phyloP scores from a whole-genome alignment of 2,329 filamentous ascomycete species.

The Malbranchea zuffiana region DNA sequence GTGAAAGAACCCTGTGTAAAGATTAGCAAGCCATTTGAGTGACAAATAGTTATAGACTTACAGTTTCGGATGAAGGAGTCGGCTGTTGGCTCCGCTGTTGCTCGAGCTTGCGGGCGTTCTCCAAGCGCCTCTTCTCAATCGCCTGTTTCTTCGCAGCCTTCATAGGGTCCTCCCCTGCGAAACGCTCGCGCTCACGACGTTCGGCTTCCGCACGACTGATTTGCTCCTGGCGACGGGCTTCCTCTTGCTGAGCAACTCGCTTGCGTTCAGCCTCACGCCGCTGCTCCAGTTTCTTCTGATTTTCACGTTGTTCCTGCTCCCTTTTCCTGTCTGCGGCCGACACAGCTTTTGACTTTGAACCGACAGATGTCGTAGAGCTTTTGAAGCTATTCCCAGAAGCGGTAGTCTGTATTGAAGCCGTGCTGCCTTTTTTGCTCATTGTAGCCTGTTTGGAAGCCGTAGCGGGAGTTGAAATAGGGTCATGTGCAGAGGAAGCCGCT shows the following conservation, averaged over 20 bases:
- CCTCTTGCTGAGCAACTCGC: slow-evolving; percentile 50
- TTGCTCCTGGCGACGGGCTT: slow-evolving; percentile 52
- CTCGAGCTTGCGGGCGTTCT: slow-evolving; percentile 37
- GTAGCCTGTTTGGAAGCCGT: slow-evolving; percentile 38
- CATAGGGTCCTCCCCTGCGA: slow-evolving; percentile 49
- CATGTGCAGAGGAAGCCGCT: slow-evolving; percentile 42
- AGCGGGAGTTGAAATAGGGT: slow-evolving; percentile 31
- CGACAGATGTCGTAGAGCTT: slow-evolving; percentile 50
- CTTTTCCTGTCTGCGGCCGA: slow-evolving; percentile 70
- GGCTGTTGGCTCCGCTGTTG: slow-evolving; percentile 35
- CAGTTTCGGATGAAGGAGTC: slow-evolving; percentile 26
- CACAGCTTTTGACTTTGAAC: slow-evolving; percentile 58
- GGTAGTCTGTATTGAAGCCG: slow-evolving; percentile 49
- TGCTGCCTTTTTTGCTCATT: slow-evolving; percentile 55
- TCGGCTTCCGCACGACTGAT: slow-evolving; percentile 49
- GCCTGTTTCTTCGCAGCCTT: slow-evolving; percentile 54
- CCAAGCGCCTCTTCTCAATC: slow-evolving; percentile 42
- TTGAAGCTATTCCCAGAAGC: slow-evolving; percentile 51
- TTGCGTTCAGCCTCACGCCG: slow-evolving; percentile 75
- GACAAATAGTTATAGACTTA: slow-evolving; percentile 18
- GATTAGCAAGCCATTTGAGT: slow-evolving; percentile 8
- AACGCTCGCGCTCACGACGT: slow-evolving; percentile 36
- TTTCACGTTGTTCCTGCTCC: slow-evolving; percentile 69
- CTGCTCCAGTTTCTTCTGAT: slow-evolving; percentile 65
- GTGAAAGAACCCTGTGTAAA: slow-evolving; percentile 18